phyloP scores from a whole-genome alignment of 768 basidiomycete genomes.

The Atractiella rhizophila region DNA sequence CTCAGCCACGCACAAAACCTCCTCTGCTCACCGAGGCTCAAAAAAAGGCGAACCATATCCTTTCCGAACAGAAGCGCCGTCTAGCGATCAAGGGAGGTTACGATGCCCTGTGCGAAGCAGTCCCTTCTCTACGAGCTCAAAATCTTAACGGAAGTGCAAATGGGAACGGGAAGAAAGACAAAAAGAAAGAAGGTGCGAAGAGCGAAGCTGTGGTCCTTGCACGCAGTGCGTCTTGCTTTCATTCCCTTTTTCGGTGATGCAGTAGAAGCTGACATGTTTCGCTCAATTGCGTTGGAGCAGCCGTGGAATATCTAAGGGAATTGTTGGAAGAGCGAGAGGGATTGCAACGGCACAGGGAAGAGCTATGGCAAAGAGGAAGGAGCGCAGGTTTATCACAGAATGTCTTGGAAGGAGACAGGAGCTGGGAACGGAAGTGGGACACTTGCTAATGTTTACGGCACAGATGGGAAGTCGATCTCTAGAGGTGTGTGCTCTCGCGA shows the following conservation, averaged over 20 bases:
- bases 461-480: too few species aligned
- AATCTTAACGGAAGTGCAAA: neutral
- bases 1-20: too few species aligned
- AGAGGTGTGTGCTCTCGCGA: too few species aligned
- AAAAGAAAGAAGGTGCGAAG: constrained; percentile 64
- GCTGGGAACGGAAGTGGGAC: too few species aligned
- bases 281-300: constrained; percentile 24
- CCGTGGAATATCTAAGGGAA: constrained; percentile 57
- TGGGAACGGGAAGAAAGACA: constrained; percentile 30
- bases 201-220: constrained; percentile 72
- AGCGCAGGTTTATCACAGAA: too few species aligned
- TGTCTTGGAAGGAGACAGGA: too few species aligned
- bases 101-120: constrained; percentile 57
- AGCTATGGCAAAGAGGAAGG: too few species aligned
- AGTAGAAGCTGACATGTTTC: neutral
- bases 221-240: constrained; percentile 38
- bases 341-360: constrained; percentile 28
- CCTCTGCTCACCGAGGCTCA: constrained; percentile 12
- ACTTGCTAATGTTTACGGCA: too few species aligned
- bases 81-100: constrained; percentile 75
- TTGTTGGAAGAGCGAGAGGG: constrained; percentile 36
- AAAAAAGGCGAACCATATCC: constrained; percentile 32
- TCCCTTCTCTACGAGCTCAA: constrained; percentile 46
- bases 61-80: constrained; percentile 76
- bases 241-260: neutral